These are phyloP conservation scores for Sporothrix brunneoviolacea DNA, from an alignment of 2,329 filamentous ascomycete genomes.

Conservation along the genomic window DNA sequence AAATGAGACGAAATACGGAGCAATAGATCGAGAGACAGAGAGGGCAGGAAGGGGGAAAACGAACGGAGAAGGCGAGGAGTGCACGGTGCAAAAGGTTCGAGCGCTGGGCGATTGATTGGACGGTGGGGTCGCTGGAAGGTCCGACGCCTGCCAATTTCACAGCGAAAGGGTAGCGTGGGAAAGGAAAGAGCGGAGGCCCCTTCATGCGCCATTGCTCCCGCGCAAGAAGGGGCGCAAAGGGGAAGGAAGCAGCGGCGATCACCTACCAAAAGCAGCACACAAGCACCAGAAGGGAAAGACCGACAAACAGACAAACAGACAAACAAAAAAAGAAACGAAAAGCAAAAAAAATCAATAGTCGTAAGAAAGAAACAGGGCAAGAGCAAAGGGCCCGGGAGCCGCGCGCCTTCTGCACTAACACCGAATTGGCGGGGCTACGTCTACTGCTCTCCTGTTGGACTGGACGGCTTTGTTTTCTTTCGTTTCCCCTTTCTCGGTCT, in stretches of 20 bases:
- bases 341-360: neutral
- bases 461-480: neutral
- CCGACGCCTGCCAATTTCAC: too few relatives aligned
- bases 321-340: neutral
- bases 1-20: too few relatives aligned
- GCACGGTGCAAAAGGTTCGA: neutral
- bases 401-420: neutral
- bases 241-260: too few relatives aligned
- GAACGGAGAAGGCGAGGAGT: too few relatives aligned
- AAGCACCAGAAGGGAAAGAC: neutral
- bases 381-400: conserved; percentile 3
- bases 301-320: neutral
- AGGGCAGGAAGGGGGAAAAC: too few relatives aligned
- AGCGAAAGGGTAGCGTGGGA: too few relatives aligned
- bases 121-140: too few relatives aligned
- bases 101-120: too few relatives aligned
- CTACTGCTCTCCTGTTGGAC: neutral
- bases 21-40: too few relatives aligned
- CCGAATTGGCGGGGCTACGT: neutral
- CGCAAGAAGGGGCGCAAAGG: too few relatives aligned
- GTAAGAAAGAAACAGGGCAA: neutral
- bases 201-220: too few relatives aligned
- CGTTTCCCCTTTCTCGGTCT: neutral
- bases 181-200: neutral
- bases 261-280: neutral